Evolutionary conservation across 495 filamentous ascomycete species (phyloP).

Genomic region (Jackrogersella multiformis): DNA sequence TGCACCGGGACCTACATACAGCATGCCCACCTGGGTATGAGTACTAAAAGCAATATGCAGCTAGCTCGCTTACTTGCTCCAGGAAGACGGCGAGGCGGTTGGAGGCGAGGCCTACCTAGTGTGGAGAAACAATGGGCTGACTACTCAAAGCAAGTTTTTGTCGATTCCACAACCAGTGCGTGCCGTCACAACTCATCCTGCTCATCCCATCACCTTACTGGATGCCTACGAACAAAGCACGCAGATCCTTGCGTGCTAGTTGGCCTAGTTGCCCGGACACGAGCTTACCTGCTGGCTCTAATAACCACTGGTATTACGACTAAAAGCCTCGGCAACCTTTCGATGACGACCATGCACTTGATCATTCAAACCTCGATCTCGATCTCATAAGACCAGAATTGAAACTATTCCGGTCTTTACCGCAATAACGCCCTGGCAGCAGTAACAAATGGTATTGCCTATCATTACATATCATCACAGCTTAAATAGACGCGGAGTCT

Average conservation of each 20-base stretch:
- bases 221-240: conserved; percentile 32
- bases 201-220: conserved; percentile 25
- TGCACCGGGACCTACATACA: conserved; percentile 1
- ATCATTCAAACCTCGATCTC: conserved; percentile 26
- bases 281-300: conserved; percentile 28
- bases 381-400: conserved; percentile 21
- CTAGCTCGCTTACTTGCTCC: conserved; percentile 2
- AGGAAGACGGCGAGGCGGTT: conserved; percentile 18
- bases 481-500: not conserved
- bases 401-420: conserved; percentile 15
- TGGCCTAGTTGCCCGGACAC: conserved; percentile 27
- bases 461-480: not conserved
- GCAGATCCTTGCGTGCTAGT: conserved; percentile 35
- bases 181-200: conserved; percentile 25
- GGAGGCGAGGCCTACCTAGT: conserved; percentile 13
- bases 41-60: conserved; percentile 23
- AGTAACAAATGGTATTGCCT: not conserved
- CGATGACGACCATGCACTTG: conserved; percentile 16
- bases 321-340: conserved; percentile 26
- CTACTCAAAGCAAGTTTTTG: conserved; percentile 35
- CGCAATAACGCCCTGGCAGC: not conserved
- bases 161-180: conserved; percentile 23
- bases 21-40: too few relatives aligned
- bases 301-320: conserved; percentile 18
- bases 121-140: conserved; percentile 26